These are phyloP conservation scores for Pythium apleroticum DNA, from an alignment of 352 stramenopile species.

Conservation along the genomic window DNA sequence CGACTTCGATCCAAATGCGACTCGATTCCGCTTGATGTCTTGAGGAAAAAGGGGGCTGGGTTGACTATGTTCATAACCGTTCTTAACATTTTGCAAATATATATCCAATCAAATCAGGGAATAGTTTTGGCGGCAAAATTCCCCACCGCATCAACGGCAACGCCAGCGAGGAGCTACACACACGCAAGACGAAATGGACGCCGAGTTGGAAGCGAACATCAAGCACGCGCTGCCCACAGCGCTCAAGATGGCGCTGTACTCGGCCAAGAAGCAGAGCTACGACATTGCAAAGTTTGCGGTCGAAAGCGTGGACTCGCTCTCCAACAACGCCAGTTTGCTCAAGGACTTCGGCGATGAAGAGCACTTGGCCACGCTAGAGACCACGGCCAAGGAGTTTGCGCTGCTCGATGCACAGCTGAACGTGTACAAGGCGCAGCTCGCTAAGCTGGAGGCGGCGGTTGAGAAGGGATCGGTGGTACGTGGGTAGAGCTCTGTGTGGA, in stretches of 20 bases:
- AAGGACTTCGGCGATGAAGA: conserved; percentile 63
- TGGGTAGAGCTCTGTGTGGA: not conserved
- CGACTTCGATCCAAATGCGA: conserved; percentile 4
- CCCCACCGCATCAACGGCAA: not conserved
- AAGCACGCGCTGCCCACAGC: conserved; percentile 58
- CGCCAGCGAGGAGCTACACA: not conserved
- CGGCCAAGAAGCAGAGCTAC: conserved; percentile 69
- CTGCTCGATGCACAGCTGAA: conserved; percentile 60
- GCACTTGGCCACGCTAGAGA: conserved; percentile 54
- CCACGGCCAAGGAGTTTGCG: conserved; percentile 70
- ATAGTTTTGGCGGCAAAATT: conserved; percentile 23
- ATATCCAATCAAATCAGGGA: conserved; percentile 7
- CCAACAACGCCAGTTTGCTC: conserved; percentile 61
- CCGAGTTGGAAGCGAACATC: conserved; percentile 60
- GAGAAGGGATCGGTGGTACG: conserved; percentile 48
- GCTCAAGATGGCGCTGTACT: conserved; percentile 77
- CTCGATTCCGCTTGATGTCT: too few relatives aligned
- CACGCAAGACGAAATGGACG: conserved; percentile 33
- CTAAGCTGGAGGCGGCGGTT: conserved; percentile 55
- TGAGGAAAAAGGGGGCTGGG: conserved; percentile 12
- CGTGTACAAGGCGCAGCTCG: conserved; percentile 70
- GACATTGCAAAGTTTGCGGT: conserved; percentile 76
- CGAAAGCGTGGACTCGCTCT: conserved; percentile 66
- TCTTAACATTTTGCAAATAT: conserved; percentile 8
- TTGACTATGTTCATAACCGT: conserved; percentile 27